These are phyloP conservation scores for Allium sativum DNA, from an alignment of 106 monocot species.

Conservation along the genomic window DNA sequence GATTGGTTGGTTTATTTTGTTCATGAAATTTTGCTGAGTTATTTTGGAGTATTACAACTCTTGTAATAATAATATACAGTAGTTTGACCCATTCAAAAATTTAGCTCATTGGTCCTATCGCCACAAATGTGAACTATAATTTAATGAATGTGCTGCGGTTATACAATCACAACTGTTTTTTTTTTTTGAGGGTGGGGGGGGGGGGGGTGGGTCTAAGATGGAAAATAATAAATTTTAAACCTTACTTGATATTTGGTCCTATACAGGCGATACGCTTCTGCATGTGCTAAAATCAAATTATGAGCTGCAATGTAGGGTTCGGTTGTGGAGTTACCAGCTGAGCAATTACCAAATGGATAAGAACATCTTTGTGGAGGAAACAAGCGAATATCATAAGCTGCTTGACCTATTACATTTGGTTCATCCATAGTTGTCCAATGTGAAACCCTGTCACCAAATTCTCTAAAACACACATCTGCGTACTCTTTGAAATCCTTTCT, in stretches of 20 bases:
- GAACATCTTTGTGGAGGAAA: conserved; percentile 38
- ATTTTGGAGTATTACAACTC: too few species aligned
- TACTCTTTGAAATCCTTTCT: conserved; percentile 64
- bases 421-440: conserved; percentile 59
- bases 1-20: too few species aligned
- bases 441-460: conserved; percentile 55
- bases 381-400: conserved; percentile 23
- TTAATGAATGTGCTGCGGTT: too few species aligned
- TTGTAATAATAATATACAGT: too few species aligned
- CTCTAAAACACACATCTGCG: conserved; percentile 54
- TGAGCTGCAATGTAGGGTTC: conserved; percentile 48
- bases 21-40: too few species aligned
- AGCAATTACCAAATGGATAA: conserved; percentile 50
- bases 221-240: background rate
- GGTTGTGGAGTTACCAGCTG: conserved; percentile 29
- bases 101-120: too few species aligned
- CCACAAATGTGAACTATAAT: too few species aligned
- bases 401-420: conserved; percentile 25
- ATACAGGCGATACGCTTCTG: conserved; percentile 27
- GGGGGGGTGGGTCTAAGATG: too few species aligned
- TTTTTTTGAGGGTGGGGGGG: too few species aligned
- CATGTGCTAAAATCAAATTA: conserved; percentile 40
- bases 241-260: conserved; percentile 43
- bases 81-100: too few species aligned
- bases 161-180: too few species aligned